A percentile compares a stretch with the other conserved stretches of the same genome.
Conservation (phyloP, 2,329 filamentous ascomycete genomes). For the Pseudogymnoascus sp. region DNA sequence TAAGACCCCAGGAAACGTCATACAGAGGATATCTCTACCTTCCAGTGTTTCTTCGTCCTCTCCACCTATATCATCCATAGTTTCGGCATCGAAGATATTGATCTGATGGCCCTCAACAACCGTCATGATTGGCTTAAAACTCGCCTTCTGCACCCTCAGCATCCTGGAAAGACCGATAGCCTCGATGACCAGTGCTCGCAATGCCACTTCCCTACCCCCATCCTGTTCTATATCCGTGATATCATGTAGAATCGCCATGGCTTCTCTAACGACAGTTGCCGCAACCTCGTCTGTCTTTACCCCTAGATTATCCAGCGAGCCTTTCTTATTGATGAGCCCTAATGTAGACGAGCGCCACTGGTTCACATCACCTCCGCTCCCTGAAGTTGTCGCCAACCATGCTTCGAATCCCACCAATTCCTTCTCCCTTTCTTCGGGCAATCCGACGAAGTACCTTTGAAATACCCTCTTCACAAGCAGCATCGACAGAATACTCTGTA, state of each 20-base stretch:
- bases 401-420: constrained; percentile 43
- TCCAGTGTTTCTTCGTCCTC: constrained; percentile 48
- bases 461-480: constrained; percentile 56
- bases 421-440: constrained; percentile 44
- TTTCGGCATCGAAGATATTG: constrained; percentile 46
- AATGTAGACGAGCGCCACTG: constrained; percentile 61
- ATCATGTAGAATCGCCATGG: constrained; percentile 42
- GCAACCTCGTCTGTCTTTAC: constrained; percentile 36
- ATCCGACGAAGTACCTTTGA: constrained; percentile 53
- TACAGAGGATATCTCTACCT: constrained; percentile 48
- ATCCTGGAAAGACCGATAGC: constrained; percentile 49
- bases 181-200: constrained; percentile 44
- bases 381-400: constrained; percentile 32
- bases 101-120: constrained; percentile 41
- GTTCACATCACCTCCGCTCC: constrained; percentile 47
- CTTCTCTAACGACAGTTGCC: constrained; percentile 36
- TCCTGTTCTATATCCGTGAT: constrained; percentile 31
- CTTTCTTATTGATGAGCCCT: constrained; percentile 45
- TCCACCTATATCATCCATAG: constrained; percentile 60
- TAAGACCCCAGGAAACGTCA: constrained; percentile 55
- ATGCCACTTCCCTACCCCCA: constrained; percentile 41
- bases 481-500: constrained; percentile 53
- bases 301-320: constrained; percentile 39
- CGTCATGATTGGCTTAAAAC: constrained; percentile 49
- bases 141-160: constrained; percentile 50